These are phyloP conservation scores for Boletus albobrunnescens DNA, from an alignment of 1,284 basidiomycete genomes.

Conservation along the genomic window DNA sequence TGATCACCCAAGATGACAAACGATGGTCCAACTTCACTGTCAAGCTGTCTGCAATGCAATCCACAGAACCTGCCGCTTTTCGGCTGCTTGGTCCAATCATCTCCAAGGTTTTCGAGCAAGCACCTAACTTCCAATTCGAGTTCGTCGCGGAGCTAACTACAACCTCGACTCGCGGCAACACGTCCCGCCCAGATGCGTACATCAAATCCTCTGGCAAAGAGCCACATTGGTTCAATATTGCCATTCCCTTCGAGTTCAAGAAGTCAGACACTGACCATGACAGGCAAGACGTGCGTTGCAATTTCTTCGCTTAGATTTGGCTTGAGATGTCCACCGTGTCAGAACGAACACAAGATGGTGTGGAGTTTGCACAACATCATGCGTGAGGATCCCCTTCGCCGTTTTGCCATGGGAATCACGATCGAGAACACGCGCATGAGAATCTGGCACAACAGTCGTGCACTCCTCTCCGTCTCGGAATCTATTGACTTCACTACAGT, in stretches of 20 bases:
- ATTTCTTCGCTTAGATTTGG: too few species aligned
- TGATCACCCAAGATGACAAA: too few species aligned
- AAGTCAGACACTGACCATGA: background rate
- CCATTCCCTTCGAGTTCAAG: conserved; percentile 1
- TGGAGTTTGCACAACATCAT: conserved; percentile 17
- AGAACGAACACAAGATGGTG: conserved; percentile 14
- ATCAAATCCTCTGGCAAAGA: background rate
- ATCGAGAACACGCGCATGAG: conserved; percentile 6
- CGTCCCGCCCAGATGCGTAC: background rate
- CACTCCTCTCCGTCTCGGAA: background rate
- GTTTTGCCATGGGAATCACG: conserved; percentile 10
- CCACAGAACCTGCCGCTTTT: too few species aligned
- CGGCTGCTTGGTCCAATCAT: too few species aligned
- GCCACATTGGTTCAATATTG: background rate
- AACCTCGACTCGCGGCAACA: background rate
- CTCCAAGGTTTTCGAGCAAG: too few species aligned
- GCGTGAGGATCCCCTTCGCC: conserved; percentile 6
- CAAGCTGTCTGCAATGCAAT: too few species aligned
- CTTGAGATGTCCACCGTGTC: background rate
- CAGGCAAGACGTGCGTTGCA: background rate
- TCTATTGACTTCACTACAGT: conserved; percentile 3
- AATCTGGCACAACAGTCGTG: conserved; percentile 6
- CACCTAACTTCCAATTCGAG: too few species aligned
- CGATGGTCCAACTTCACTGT: too few species aligned
- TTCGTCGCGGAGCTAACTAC: background rate